These are phyloP conservation scores for Talaromyces adpressus DNA, from an alignment of 495 filamentous ascomycete species.

Conservation along the genomic window DNA sequence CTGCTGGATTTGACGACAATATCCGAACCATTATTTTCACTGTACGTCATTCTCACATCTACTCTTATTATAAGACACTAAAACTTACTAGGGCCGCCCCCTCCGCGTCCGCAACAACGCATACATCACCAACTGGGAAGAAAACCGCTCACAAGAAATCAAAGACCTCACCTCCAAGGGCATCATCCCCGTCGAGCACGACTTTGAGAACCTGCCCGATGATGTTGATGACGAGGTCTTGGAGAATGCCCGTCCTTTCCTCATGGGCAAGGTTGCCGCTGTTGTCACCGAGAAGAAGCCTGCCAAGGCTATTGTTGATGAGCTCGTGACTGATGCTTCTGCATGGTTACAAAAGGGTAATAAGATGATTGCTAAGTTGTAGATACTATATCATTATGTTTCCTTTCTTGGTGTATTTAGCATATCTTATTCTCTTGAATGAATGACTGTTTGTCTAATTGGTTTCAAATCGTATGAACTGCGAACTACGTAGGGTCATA, in stretches of 20 bases:
- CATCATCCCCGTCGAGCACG: slow-evolving; percentile 85
- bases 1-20: slow-evolving; percentile 88
- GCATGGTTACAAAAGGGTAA: slow-evolving; percentile 58
- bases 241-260: slow-evolving; percentile 83
- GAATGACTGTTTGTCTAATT: neutral
- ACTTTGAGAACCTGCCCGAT: slow-evolving; percentile 77
- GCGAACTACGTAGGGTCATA: neutral
- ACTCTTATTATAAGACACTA: no score
- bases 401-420: neutral
- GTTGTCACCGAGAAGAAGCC: slow-evolving; percentile 89
- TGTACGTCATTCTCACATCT: slow-evolving; percentile 41
- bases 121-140: slow-evolving; percentile 95
- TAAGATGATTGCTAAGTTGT: slow-evolving; percentile 62
- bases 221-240: slow-evolving; percentile 71
- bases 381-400: slow-evolving; percentile 18
- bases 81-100: slow-evolving; percentile 73
- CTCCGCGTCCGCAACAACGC: slow-evolving; percentile 86
- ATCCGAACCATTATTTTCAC: slow-evolving; percentile 98
- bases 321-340: slow-evolving; percentile 82
- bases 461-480: neutral
- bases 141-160: slow-evolving; percentile 81
- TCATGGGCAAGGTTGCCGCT: slow-evolving; percentile 96
- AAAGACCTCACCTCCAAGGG: slow-evolving; percentile 84
- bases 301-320: slow-evolving; percentile 90
- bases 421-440: neutral